Evolutionary conservation across 805 yeast species (phyloP).

Genomic region (Candida alai): DNA sequence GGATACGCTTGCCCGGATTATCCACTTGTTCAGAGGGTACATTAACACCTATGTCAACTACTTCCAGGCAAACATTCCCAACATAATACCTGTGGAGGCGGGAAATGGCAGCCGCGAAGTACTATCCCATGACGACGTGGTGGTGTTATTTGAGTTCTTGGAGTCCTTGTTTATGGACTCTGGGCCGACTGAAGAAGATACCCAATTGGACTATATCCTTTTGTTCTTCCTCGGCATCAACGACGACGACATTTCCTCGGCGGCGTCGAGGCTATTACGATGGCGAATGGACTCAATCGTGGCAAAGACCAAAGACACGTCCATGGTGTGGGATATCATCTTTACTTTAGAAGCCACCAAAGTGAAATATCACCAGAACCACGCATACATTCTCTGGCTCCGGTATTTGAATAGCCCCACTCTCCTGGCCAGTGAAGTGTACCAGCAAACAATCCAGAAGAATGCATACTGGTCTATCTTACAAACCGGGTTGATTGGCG

Average conservation of each 20-base stretch:
- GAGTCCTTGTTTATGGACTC: slow-evolving; percentile 30
- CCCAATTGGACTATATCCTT: slow-evolving; percentile 19
- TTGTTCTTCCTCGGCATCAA: slow-evolving; percentile 33
- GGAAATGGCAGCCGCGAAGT: slow-evolving; percentile 6
- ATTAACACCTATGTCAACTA: slow-evolving; percentile 1
- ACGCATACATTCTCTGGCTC: slow-evolving; percentile 53
- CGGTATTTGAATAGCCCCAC: slow-evolving; percentile 35
- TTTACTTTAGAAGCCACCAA: slow-evolving; percentile 29
- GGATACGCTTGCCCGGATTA: slow-evolving; percentile 6
- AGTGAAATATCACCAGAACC: slow-evolving; percentile 24
- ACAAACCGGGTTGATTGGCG: slow-evolving; percentile 52
- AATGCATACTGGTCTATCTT: slow-evolving; percentile 53
- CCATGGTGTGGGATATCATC: slow-evolving; percentile 45
- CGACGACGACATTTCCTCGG: slow-evolving; percentile 33
- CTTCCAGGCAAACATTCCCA: slow-evolving; percentile 2
- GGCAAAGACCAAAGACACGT: slow-evolving; percentile 11
- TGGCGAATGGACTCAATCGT: slow-evolving; percentile 48
- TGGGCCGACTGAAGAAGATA: background rate
- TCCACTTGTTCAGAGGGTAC: background rate
- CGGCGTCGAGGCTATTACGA: slow-evolving; percentile 41
- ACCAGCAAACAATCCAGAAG: slow-evolving; percentile 20
- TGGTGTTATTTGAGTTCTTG: slow-evolving; percentile 29
- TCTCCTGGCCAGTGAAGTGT: slow-evolving; percentile 12
- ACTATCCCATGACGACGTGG: slow-evolving; percentile 12
- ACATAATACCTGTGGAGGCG: background rate